These are phyloP conservation scores for Torrubiella hemipterigena DNA, from an alignment of 2,329 filamentous ascomycete genomes.

Conservation along the genomic window DNA sequence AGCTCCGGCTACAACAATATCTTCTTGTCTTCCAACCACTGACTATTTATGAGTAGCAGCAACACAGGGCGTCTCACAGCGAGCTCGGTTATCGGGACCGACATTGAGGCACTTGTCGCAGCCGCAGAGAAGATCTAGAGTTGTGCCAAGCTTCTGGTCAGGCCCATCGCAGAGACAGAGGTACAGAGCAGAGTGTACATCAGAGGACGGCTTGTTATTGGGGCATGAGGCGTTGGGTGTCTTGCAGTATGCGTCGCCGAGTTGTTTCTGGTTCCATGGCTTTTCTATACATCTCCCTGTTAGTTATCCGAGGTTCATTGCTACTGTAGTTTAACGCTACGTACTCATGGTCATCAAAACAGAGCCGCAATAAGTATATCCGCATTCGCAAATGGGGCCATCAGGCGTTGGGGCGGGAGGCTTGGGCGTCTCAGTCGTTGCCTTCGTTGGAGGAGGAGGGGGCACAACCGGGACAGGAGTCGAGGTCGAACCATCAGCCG, in stretches of 20 bases:
- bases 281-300: constrained; percentile 5
- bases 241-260: constrained; percentile 22
- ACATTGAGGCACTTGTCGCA: constrained; percentile 27
- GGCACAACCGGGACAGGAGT: constrained; percentile 12
- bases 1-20: too few relatives aligned
- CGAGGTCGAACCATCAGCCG: constrained; percentile 7
- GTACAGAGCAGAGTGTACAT: constrained; percentile 20
- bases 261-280: constrained; percentile 20
- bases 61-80: constrained; percentile 23
- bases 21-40: background rate
- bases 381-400: constrained; percentile 25
- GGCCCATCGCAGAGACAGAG: constrained; percentile 24
- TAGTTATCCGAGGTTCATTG: too few relatives aligned
- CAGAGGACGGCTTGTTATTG: constrained; percentile 15
- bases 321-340: too few relatives aligned
- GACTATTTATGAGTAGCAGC: constrained; percentile 1
- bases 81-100: constrained; percentile 25
- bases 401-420: constrained; percentile 9
- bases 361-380: constrained; percentile 28
- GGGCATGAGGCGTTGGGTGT: constrained; percentile 22
- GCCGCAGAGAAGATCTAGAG: constrained; percentile 24
- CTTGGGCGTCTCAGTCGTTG: constrained; percentile 3
- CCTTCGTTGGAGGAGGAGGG: constrained; percentile 9
- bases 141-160: constrained; percentile 18
- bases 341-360: constrained; percentile 25